Base-by-base conservation (phyloP, 805 yeast species). In the Candida ficus region DNA sequence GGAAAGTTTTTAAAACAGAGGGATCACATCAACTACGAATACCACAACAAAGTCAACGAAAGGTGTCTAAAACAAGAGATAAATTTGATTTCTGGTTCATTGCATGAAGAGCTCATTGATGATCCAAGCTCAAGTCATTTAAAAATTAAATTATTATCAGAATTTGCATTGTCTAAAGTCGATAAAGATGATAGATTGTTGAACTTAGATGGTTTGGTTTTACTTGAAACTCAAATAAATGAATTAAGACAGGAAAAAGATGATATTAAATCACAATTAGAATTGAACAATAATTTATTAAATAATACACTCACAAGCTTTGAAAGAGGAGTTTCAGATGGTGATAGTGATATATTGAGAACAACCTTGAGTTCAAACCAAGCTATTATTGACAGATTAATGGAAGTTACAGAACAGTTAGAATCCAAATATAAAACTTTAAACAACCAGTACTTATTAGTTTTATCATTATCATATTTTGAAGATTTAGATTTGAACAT, bases 381-480 rank as follows among this genome's bases (percentile, higher is more conserved):
- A 3, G 36, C 37, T 1, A 37, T 54, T 6, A 18, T 33, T 11
- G 41, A 41, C 7, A 42, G 45, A 9, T 23, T 53, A 7, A 2
- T 19, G 8, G 48, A 43, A 13, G 38, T 44, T 2, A 27, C 32
- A 29, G 21, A 35, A 11, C 37, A 45, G n/a, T 33, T 53, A 13
- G 42, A 40, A 25, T 19, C 19, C 11, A 48, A 35, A 9, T 16
- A 35, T 7, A 14, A 22, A n/a, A 7, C n/a, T 0, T 14, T 53
- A 21, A 33, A 39, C 19, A 41, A 39, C n/a, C 60, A 56, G 27
- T 48, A 43, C 28, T 14, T 49, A 3, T 26, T 46, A 9, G 54
- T 53, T 1, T 32, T 56, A 3, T 46, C 53, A 5, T 29, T 54
- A 17, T 43, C 47, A 7, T 44, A 56, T 30, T 46, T 56, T 39